These are phyloP conservation scores for Panaeolus cyanescens DNA, from an alignment of 768 basidiomycete genomes.

Conservation along the genomic window DNA sequence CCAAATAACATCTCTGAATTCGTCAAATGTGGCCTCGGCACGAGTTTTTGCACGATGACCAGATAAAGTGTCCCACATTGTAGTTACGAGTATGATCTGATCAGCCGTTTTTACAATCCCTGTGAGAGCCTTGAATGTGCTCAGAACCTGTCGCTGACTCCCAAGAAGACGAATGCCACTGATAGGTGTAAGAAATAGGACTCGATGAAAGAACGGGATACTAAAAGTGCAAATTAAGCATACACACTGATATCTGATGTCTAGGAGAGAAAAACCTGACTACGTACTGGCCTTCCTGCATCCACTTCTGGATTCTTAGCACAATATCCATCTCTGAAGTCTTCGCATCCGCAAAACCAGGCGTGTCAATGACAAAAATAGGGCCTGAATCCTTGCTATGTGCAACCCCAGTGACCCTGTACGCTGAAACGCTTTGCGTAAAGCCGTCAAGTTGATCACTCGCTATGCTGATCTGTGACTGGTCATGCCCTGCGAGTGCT, in stretches of 20 bases:
- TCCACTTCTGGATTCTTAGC: background rate
- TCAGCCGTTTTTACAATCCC: background rate
- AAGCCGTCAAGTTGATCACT: background rate
- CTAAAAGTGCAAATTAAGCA: too few species aligned
- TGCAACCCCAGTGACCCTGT: background rate
- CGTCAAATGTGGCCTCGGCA: background rate
- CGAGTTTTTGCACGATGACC: background rate
- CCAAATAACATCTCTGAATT: background rate
- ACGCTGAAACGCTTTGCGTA: background rate
- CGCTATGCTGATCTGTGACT: background rate
- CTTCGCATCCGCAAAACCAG: background rate
- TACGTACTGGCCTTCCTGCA: background rate
- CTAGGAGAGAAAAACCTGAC: too few species aligned
- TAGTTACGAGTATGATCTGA: background rate
- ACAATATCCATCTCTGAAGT: background rate
- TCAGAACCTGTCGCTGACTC: background rate
- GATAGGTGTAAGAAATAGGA: background rate
- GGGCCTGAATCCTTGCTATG: background rate
- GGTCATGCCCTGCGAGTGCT: background rate
- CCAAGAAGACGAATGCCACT: background rate
- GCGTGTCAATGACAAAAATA: background rate
- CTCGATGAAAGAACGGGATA: background rate
- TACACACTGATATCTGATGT: too few species aligned
- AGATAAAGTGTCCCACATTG: background rate
- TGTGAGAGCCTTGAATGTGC: background rate